These are phyloP conservation scores for Coffea humblotiana DNA, from an alignment of 305 asterid species.

Conservation along the genomic window DNA sequence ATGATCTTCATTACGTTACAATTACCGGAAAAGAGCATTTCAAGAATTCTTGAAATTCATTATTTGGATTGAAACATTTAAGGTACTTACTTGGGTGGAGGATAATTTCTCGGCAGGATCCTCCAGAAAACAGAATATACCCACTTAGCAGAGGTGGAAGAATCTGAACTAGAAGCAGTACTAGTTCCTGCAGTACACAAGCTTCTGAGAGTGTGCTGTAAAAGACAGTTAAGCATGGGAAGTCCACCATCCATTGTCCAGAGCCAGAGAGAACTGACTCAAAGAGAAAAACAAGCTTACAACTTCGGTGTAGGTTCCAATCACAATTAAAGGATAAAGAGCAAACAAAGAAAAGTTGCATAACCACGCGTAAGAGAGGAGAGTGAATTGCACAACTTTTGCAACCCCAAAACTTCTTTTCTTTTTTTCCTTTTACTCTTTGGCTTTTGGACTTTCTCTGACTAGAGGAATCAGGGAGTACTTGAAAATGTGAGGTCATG, in stretches of 20 bases:
- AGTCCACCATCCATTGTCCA: conserved; percentile 66
- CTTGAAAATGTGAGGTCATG: not conserved
- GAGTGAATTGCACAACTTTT: conserved; percentile 16
- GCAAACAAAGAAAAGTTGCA: conserved; percentile 8
- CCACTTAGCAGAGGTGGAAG: conserved; percentile 61
- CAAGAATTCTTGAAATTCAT: not conserved
- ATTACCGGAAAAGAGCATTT: not conserved
- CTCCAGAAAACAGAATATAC: conserved; percentile 87
- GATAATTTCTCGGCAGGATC: conserved; percentile 76
- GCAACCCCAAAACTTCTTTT: not conserved
- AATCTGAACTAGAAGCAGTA: conserved; percentile 33
- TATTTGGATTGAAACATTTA: not conserved
- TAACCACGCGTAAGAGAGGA: conserved; percentile 17
- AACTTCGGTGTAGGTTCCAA: conserved; percentile 27
- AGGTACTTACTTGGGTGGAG: conserved; percentile 77
- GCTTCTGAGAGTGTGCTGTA: conserved; percentile 78
- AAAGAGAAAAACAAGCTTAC: conserved; percentile 16
- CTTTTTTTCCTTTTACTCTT: not conserved
- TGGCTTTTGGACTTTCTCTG: not conserved
- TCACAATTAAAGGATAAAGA: conserved; percentile 41
- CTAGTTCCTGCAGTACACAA: conserved; percentile 30
- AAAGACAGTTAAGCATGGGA: conserved; percentile 75
- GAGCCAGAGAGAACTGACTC: conserved; percentile 10
- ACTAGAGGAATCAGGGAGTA: not conserved
- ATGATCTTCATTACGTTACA: not conserved